Evolutionary conservation across 345 rosid genomes (phyloP).

Genomic region (Trapa incisa): DNA sequence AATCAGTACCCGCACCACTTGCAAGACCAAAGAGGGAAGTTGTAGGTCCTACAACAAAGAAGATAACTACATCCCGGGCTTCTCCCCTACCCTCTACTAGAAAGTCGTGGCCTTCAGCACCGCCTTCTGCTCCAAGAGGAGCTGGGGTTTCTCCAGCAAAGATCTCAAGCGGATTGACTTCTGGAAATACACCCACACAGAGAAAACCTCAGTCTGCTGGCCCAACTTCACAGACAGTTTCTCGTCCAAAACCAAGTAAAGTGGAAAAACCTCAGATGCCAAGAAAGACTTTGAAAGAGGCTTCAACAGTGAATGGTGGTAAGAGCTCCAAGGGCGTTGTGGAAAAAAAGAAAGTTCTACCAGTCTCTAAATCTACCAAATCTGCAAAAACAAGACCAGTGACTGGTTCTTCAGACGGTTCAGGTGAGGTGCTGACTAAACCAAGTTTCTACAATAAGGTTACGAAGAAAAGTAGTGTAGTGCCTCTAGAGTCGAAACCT

Average conservation of each 20-base stretch:
- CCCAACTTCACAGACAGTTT: conserved; percentile 17
- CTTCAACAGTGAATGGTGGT: conserved; percentile 9
- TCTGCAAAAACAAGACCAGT: conserved; percentile 21
- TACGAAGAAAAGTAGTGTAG: conserved; percentile 50
- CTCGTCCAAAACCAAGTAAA: conserved; percentile 27
- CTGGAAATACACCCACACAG: conserved; percentile 27
- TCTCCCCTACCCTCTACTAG: conserved; percentile 29
- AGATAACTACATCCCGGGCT: conserved; percentile 29
- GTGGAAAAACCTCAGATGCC: conserved; percentile 24
- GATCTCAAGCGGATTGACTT: conserved; percentile 21
- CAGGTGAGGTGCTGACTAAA: conserved; percentile 23
- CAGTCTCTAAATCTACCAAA: conserved; percentile 22
- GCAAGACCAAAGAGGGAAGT: conserved; percentile 28
- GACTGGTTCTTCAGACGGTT: conserved; percentile 19
- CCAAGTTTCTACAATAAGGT: conserved; percentile 38
- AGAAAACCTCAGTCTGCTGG: conserved; percentile 25
- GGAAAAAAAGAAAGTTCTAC: conserved; percentile 24
- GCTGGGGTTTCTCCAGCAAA: conserved; percentile 28
- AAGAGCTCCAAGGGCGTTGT: conserved; percentile 16
- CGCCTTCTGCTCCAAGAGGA: conserved; percentile 25
- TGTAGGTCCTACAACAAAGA: conserved; percentile 21
- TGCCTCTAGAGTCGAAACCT: conserved; percentile 45
- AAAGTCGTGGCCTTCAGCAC: conserved; percentile 51
- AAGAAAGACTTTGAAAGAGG: conserved; percentile 19
- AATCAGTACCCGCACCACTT: conserved; percentile 24